Conservation (phyloP, 2,329 filamentous ascomycete genomes). For the Neofusicoccum laricinum region DNA sequence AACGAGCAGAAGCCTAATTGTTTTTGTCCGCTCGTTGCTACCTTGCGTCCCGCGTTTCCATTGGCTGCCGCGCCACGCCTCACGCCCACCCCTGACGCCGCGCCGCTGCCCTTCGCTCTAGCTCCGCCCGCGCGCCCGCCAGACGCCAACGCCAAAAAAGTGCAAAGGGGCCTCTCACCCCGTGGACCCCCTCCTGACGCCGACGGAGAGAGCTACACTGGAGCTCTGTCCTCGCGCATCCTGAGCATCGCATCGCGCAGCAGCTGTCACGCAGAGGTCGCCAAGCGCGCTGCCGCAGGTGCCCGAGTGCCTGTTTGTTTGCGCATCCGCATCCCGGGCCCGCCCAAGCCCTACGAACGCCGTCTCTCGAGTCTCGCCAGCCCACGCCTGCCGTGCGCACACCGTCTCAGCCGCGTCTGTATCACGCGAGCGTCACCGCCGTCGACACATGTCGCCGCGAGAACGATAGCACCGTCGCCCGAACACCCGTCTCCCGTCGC, state of each 20-base stretch:
- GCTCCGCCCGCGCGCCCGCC: conserved; percentile 2
- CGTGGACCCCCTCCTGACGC: neutral
- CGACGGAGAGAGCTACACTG: neutral
- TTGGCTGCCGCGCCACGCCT: neutral
- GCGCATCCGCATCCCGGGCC: neutral
- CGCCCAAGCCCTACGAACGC: neutral
- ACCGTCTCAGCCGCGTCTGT: neutral
- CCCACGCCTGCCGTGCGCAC: neutral
- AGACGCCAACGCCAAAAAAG: conserved; percentile 10
- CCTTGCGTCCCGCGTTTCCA: neutral
- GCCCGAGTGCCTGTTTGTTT: conserved; percentile 3
- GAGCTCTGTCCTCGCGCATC: conserved; percentile 1
- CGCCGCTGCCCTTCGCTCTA: conserved; percentile 5
- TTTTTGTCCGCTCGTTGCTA: neutral
- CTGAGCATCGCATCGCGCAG: neutral
- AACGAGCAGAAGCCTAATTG: neutral
- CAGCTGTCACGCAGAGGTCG: neutral
- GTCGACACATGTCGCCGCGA: conserved; percentile 6
- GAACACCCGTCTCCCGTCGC: neutral
- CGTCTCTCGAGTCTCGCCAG: conserved; percentile 4
- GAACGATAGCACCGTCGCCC: neutral
- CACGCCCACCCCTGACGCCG: conserved; percentile 6
- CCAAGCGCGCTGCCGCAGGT: conserved; percentile 1
- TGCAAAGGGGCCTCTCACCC: conserved; percentile 4
- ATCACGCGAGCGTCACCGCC: neutral